Conservation (phyloP, 306 rosid genomes). For the Lupinus albus region DNA sequence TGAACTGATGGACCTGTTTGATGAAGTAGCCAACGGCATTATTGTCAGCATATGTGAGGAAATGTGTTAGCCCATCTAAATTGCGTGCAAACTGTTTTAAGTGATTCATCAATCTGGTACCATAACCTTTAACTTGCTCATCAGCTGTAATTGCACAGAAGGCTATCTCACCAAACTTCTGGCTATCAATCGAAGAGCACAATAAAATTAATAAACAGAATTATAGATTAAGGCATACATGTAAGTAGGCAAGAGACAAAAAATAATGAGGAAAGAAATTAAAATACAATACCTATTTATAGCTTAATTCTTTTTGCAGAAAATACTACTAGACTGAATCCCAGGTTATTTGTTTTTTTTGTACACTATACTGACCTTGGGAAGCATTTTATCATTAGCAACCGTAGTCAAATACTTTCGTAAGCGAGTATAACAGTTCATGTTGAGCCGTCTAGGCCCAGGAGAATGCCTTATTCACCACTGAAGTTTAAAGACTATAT, state of each 20-base stretch:
- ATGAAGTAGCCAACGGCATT: slow-evolving; percentile 98
- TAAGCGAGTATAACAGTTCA: slow-evolving; percentile 28
- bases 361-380: not conserved
- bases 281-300: slow-evolving; percentile 7
- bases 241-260: slow-evolving; percentile 27
- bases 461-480: no score
- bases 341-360: not conserved
- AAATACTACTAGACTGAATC: slow-evolving; percentile 6
- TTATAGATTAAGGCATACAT: not conserved
- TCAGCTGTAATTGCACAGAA: slow-evolving; percentile 95
- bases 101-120: slow-evolving; percentile 97
- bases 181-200: slow-evolving; percentile 56
- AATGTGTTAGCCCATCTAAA: slow-evolving; percentile 91
- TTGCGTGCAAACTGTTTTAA: slow-evolving; percentile 92
- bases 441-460: no score
- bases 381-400: slow-evolving; percentile 32
- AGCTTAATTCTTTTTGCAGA: slow-evolving; percentile 8
- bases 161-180: slow-evolving; percentile 92
- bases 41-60: slow-evolving; percentile 96
- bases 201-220: slow-evolving; percentile 27
- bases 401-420: slow-evolving; percentile 2
- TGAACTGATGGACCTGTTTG: slow-evolving; percentile 72
- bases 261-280: slow-evolving; percentile 18
- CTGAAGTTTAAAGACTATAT: no score
- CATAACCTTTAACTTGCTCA: slow-evolving; percentile 98